Base-by-base conservation (phyloP, 192 early-diverging fungal species). In the Mortierella alpina region DNA sequence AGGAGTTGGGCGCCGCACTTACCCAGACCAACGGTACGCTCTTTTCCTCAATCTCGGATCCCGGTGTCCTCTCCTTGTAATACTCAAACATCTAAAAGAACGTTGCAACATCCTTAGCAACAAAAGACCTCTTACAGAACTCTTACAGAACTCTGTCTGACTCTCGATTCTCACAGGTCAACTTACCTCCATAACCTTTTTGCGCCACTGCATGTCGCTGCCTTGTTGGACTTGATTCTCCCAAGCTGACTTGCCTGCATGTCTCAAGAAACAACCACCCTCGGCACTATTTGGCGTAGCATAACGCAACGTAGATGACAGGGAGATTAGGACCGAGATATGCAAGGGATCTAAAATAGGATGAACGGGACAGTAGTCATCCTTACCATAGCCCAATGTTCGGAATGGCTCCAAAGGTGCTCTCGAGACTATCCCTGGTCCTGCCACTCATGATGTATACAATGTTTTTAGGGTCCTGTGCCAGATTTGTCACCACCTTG, bases 61-160 rank as follows among this genome's bases (percentile, higher is more conserved):
- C 94, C 7, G 93, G 92, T n/a, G 93, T 95, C 58, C 95, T 88
- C 72, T 95, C 93, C 6, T 87, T 90, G 82, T 94, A 96, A 68
- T 93, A 96, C 54, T 93, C 88, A 72, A 96, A 92, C 59, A 96
- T 92, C 85, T 88, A 31, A 2, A 49, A 54, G 18, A 9, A 53
- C 3, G 13, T 15, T 50, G 17, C 22, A n/a, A 23, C 4, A 14
- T 31, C 42, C 41, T 12, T 53, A 44, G 14, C 31, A 31, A 31
- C 31, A 31, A 31, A 31, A 31, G 31, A 31, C 31, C 1, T 31
- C 31, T 31, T 31, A 31, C 1, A 31, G 31, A 31, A 3, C 1
- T 31, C 31, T 31, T 31, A 31, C 1, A 31, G 31, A 31, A 3
- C 31, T 31, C 31, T 31, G 31, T 31, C 3, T 31, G 31, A 31